These are phyloP conservation scores for Cajanus cajan DNA, from an alignment of 306 rosid species.

Conservation along the genomic window DNA sequence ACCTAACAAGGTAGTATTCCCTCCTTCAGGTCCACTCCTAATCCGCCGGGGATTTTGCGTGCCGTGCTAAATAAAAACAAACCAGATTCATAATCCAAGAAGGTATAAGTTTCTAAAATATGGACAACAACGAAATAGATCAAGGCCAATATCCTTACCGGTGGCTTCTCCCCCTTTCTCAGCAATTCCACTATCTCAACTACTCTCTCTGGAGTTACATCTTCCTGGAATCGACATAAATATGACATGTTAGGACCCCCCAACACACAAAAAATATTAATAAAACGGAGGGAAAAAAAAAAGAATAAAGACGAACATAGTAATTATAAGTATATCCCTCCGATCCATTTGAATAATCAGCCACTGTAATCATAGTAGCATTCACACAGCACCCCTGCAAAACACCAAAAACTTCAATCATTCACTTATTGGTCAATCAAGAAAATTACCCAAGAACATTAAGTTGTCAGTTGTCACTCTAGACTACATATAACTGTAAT, in stretches of 20 bases:
- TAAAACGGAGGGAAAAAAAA: too few relatives aligned
- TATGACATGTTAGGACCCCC: background rate
- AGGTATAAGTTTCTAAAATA: constrained; percentile 2
- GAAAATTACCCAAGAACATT: background rate
- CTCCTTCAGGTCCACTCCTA: constrained; percentile 95
- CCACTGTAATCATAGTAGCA: constrained; percentile 99
- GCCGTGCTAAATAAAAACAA: constrained; percentile 58
- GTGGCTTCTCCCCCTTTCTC: constrained; percentile 87
- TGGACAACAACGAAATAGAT: background rate
- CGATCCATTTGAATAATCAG: constrained; percentile 94
- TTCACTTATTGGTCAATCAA: background rate
- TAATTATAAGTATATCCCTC: constrained; percentile 92
- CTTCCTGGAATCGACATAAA: constrained; percentile 68
- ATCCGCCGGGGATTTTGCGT: constrained; percentile 81
- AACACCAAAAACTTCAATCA: constrained; percentile 29
- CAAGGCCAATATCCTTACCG: constrained; percentile 53
- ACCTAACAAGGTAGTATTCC: constrained; percentile 75
- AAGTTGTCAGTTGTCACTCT: background rate
- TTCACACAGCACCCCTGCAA: constrained; percentile 96
- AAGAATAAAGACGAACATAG: constrained; percentile 54
- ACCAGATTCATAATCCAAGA: background rate
- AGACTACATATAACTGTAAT: background rate
- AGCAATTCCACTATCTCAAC: constrained; percentile 82
- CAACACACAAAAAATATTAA: background rate
- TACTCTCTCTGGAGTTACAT: constrained; percentile 78